phyloP scores from a whole-genome alignment of 305 asterid species.

The Fraxinus angustifolia region DNA sequence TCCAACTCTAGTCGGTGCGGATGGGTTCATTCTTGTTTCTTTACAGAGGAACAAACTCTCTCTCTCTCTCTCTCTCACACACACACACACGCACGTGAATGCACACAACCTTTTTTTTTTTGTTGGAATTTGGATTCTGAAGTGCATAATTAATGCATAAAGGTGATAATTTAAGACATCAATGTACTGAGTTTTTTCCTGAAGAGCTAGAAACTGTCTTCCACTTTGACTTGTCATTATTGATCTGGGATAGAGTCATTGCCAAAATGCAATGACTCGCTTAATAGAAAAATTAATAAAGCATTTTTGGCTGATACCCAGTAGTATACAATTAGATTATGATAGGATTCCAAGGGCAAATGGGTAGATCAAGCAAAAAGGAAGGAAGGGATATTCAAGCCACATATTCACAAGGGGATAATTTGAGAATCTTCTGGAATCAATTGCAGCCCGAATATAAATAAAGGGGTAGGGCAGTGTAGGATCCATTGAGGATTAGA shows the following conservation, averaged over 20 bases:
- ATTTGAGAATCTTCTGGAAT: background rate
- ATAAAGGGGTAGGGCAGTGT: background rate
- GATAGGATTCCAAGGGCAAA: background rate
- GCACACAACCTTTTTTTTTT: background rate
- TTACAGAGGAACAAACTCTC: background rate
- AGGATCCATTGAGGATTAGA: background rate
- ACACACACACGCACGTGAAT: background rate
- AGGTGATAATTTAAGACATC: background rate
- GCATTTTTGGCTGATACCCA: background rate
- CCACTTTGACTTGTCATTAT: background rate
- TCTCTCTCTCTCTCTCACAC: background rate
- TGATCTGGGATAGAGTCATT: background rate
- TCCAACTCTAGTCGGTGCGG: background rate
- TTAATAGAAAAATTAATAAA: background rate
- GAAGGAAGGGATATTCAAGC: background rate
- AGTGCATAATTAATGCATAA: background rate
- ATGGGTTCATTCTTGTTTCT: background rate
- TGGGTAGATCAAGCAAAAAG: background rate
- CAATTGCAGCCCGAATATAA: background rate
- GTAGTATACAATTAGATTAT: background rate
- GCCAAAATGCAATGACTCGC: background rate
- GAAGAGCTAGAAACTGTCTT: background rate
- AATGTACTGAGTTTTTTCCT: background rate
- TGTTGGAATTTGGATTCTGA: background rate
- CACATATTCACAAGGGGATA: background rate